Evolutionary conservation across 176 grass and related monocot species (phyloP).

Genomic region (Rhynchospora breviuscula): DNA sequence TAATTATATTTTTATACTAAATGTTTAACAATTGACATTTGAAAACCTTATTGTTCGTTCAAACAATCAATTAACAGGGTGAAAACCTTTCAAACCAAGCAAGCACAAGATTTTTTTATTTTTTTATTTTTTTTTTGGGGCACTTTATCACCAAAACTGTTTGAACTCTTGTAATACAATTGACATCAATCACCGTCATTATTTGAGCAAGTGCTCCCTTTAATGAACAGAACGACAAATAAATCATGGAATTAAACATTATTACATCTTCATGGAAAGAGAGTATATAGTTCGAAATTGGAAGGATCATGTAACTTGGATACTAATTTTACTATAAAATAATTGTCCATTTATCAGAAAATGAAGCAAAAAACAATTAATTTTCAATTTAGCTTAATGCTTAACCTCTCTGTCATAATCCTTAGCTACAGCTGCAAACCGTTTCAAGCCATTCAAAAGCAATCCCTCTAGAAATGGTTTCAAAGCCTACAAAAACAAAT

Average conservation of each 20-base stretch:
- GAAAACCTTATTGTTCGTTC: too few relatives aligned
- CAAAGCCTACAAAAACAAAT: slow-evolving; percentile 48
- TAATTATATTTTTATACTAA: too few relatives aligned
- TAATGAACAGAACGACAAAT: background rate
- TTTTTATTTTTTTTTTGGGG: too few relatives aligned
- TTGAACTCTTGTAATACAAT: background rate
- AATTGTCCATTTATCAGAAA: background rate
- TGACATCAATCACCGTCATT: background rate
- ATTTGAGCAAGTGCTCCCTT: background rate
- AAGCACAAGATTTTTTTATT: too few relatives aligned
- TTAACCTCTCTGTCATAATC: slow-evolving; percentile 51
- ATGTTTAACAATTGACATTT: too few relatives aligned
- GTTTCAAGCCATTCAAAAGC: slow-evolving; percentile 58
- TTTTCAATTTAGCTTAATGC: slow-evolving; percentile 21
- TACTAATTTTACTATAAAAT: background rate
- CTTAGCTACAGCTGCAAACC: slow-evolving; percentile 52
- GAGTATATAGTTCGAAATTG: background rate
- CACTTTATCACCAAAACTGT: background rate
- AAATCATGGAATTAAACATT: background rate
- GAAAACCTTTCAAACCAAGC: too few relatives aligned
- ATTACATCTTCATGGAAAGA: background rate
- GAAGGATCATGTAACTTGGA: background rate
- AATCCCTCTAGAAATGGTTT: slow-evolving; percentile 88
- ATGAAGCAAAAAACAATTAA: background rate
- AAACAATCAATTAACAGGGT: too few relatives aligned